These are phyloP conservation scores for Nigrospora sphaerica DNA, from an alignment of 2,329 filamentous ascomycete species.

Conservation along the genomic window DNA sequence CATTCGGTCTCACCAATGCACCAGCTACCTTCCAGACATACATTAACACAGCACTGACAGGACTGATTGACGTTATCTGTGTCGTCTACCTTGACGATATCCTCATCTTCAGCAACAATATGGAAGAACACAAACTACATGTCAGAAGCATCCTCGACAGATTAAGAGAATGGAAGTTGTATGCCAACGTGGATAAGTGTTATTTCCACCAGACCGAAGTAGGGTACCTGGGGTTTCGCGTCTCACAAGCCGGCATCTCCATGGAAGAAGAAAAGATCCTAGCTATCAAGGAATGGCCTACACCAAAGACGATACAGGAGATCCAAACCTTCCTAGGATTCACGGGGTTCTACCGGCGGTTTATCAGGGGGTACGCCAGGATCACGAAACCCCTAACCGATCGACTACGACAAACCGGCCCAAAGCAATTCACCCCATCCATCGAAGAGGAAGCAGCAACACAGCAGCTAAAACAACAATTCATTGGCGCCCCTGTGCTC, in stretches of 20 bases:
- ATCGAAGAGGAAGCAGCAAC: background rate
- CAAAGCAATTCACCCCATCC: background rate
- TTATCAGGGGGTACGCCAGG: background rate
- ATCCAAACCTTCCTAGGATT: background rate
- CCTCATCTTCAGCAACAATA: background rate
- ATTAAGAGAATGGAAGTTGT: background rate
- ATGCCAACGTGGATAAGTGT: background rate
- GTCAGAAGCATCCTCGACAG: background rate
- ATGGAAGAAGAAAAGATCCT: background rate
- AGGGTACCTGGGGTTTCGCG: background rate
- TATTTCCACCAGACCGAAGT: background rate
- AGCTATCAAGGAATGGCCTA: background rate
- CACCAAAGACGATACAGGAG: background rate
- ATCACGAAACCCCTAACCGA: background rate
- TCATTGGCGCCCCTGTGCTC: too few relatives aligned
- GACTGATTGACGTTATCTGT: background rate
- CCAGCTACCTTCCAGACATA: background rate
- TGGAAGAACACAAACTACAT: background rate
- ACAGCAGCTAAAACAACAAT: background rate
- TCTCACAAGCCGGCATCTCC: background rate
- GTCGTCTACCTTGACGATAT: background rate
- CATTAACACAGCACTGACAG: background rate
- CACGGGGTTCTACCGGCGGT: background rate
- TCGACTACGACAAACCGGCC: background rate
- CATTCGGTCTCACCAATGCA: conserved; percentile 7